Base-by-base conservation (phyloP, 495 filamentous ascomycete species). In the Podospora conica region DNA sequence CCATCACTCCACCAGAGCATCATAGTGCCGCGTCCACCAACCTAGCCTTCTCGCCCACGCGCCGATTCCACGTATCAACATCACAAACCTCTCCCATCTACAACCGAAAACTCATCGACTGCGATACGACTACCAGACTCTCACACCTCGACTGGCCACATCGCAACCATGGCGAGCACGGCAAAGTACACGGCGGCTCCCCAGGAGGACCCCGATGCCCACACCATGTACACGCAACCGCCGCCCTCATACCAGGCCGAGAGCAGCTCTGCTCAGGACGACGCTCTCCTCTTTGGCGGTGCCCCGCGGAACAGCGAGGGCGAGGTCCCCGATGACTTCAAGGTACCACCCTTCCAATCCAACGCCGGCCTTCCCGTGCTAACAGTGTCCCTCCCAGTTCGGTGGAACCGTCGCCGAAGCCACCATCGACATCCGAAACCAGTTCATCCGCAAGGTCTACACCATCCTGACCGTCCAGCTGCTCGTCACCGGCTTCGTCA, bases 241-340 rank as follows among this genome's bases (percentile, higher is more conserved):
- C 95, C 95, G 68, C 95, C 95, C 7, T 88, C 88, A 20, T 94
- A 94, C 80, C 85, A 87, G 68, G 78, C 70, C 55, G 62, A 74
- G 63, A 64, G 67, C 68, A 74, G 67, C 73, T 71, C 75, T 54
- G 76, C 78, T 40, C 76, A 81, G 58, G 70, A 75, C 65, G 58
- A 71, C 57, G 74, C 77, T 53, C 76, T 72, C 40, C 70, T 82
- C 61, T 79, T 80, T 65, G 76, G 69, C 59, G 81, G 79, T 64
- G 83, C 76, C 61, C 83, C 88, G 62, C 88, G 95, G 67, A 89
- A 85, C 75, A 87, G 86, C 75, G 92, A 96, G 72, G 90, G 93
- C 76, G 93, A 97, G 75, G 75, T 98, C 55, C 95, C 95, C 5
- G 95, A 98, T 84, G 95, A 98, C 81, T 98, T 98, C 85, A 98